A percentile compares a stretch with the other conserved stretches of the same genome.
Evolutionary conservation across 306 rosid genomes (phyloP).

Genomic region (Cucurbita ficifolia): DNA sequence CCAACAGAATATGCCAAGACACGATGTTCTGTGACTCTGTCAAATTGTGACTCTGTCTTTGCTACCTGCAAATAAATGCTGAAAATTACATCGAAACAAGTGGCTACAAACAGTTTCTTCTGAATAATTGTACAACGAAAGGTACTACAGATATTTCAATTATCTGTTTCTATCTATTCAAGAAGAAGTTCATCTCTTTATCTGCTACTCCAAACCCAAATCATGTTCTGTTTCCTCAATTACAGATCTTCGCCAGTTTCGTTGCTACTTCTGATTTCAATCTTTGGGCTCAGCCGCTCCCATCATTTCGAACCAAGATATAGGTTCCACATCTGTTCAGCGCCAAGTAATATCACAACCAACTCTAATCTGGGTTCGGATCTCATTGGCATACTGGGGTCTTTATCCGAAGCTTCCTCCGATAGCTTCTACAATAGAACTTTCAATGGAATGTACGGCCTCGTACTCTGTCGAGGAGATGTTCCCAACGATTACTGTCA

Average conservation of each 20-base stretch:
- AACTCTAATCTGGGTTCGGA: background rate
- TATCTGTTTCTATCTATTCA: background rate
- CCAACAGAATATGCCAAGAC: background rate
- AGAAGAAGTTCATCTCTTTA: background rate
- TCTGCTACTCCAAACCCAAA: background rate
- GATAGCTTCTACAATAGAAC: constrained; percentile 5
- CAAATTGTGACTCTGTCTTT: background rate
- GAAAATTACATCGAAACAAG: background rate
- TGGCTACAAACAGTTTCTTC: background rate
- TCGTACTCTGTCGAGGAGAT: constrained; percentile 13
- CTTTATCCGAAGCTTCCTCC: constrained; percentile 5
- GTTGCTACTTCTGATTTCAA: background rate
- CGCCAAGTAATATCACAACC: background rate
- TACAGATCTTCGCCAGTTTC: background rate
- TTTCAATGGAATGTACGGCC: background rate
- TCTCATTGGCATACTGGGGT: constrained; percentile 1
- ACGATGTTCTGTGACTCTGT: background rate
- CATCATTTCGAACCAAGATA: background rate
- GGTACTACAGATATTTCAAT: background rate
- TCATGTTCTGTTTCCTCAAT: background rate
- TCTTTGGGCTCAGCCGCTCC: constrained; percentile 3
- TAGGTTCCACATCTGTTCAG: background rate
- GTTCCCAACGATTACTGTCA: constrained; percentile 3
- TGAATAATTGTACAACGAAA: background rate
- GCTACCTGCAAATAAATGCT: background rate